phyloP scores from a whole-genome alignment of 2,329 filamentous ascomycete genomes.

The Aspergillus puulaauensis region DNA sequence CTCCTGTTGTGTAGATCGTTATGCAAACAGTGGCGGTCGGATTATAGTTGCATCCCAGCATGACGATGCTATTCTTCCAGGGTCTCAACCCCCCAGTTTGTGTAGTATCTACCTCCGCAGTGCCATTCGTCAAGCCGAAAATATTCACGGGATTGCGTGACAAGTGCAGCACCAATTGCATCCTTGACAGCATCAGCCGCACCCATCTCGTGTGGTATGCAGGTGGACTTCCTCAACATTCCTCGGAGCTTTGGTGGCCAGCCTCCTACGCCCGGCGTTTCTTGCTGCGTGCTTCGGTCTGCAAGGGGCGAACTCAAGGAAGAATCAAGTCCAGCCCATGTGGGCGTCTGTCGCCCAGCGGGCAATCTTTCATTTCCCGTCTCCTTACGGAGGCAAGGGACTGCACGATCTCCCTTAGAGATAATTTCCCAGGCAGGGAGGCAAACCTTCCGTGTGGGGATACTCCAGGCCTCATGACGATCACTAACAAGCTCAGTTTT shows the following conservation, averaged over 20 bases:
- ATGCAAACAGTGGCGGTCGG: constrained; percentile 9
- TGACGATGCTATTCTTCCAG: not conserved
- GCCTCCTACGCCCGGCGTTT: not conserved
- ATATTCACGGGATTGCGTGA: not conserved
- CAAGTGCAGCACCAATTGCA: not conserved
- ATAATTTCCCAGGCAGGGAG: constrained; percentile 18
- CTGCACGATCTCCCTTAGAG: not conserved
- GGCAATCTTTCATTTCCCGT: not conserved
- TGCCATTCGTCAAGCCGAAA: not conserved
- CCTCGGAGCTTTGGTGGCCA: constrained; percentile 10
- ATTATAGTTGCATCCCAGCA: constrained; percentile 10
- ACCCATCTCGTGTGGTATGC: constrained; percentile 15
- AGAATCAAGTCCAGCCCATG: constrained; percentile 4
- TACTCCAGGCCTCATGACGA: not conserved
- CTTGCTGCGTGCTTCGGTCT: constrained; percentile 8
- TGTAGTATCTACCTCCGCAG: not conserved
- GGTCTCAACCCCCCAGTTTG: not conserved
- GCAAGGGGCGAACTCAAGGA: constrained; percentile 5
- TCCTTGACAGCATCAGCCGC: not conserved
- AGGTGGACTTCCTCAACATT: constrained; percentile 8
- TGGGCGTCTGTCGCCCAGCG: not conserved
- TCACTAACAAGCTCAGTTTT: not conserved
- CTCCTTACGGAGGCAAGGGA: constrained; percentile 12
- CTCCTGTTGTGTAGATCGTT: constrained; percentile 9
- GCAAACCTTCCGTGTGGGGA: not conserved